phyloP scores from a whole-genome alignment of 2,329 filamentous ascomycete genomes.

The Endoconidiophora polonica region DNA sequence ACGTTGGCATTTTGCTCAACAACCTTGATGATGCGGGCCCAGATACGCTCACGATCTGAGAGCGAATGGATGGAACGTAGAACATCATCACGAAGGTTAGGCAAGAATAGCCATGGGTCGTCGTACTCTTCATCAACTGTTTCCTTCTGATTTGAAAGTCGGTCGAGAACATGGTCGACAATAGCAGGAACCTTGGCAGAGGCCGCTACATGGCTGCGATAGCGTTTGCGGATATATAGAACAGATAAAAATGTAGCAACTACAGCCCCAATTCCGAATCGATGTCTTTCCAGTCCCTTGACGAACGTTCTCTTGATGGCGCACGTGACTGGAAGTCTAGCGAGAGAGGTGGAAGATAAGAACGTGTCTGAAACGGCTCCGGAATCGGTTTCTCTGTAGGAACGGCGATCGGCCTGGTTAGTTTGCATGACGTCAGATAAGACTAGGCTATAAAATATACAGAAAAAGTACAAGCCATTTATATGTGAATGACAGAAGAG shows the following conservation, averaged over 20 bases:
- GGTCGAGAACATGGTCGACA: slow-evolving; percentile 69
- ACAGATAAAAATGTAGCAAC: slow-evolving; percentile 31
- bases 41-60: slow-evolving; percentile 60
- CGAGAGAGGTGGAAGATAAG: slow-evolving; percentile 77
- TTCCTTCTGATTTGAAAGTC: slow-evolving; percentile 68
- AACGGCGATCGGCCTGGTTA: slow-evolving; percentile 69
- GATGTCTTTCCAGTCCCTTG: slow-evolving; percentile 70
- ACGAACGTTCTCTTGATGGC: slow-evolving; percentile 62
- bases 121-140: slow-evolving; percentile 50
- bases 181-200: slow-evolving; percentile 63
- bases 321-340: slow-evolving; percentile 75
- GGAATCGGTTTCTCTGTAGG: slow-evolving; percentile 56
- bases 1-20: slow-evolving; percentile 94
- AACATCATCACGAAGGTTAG: slow-evolving; percentile 82
- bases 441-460: slow-evolving; percentile 14
- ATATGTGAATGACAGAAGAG: slow-evolving; percentile 14
- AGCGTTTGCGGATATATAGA: slow-evolving; percentile 47
- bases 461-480: slow-evolving; percentile 14
- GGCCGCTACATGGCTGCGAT: slow-evolving; percentile 46
- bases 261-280: slow-evolving; percentile 62
- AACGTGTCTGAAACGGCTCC: slow-evolving; percentile 41
- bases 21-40: slow-evolving; percentile 65
- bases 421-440: slow-evolving; percentile 39
- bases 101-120: slow-evolving; percentile 71
- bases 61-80: slow-evolving; percentile 66